Evolutionary conservation across 768 basidiomycete species (phyloP), one percentile per base, ranked within the genome.

Genomic region (Phallus indusiatus): DNA sequence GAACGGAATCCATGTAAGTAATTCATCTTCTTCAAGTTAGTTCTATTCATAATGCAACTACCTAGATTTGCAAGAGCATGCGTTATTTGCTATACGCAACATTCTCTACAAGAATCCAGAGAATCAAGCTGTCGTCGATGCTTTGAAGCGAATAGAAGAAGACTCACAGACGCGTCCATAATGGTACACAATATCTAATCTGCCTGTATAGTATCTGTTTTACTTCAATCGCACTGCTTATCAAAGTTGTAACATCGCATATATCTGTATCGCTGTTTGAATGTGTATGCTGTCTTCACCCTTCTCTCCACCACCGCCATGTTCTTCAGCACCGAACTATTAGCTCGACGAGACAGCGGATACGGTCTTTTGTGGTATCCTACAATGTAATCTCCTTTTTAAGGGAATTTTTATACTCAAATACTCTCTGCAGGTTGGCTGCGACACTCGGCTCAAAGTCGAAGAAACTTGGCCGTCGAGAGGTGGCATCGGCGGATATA

Each of bases 1-100:
- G 93, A 94, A 65, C 74, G 86, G 59, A 96, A 94, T 71, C 94
- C 94, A 42, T 94, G 94, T 95, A 69, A 72, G 93, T 82, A 22
- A 18, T 9, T 56, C 37, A 28, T 47, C 14, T 33, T 20, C 22
- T 22, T n/a, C 33, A 14, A 7, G 1, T n/a, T 33, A 34, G 24
- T 22, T 36, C 14, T 22, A 51, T 34, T 55, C 18, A 18, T 24
- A 34, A 1, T 33, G 7, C 61, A 47, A 17, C 47, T 16, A 2
- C 52, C 35, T 67, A 93, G 94, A 91, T 72, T 74, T 98, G 51
- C 85, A 92, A 18, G 94, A 97, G 72, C 90, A 96, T 67, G 92
- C 94, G 1, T 81, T 97, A 47, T 85, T 96, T 63, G 80, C 91
- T 18, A 75, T 96, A 18, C 82, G 83, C 48, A 90, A 89, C 70